Evolutionary conservation across 345 rosid genomes (phyloP), one percentile per base, ranked within the genome.

Genomic region (Citrus australasica): DNA sequence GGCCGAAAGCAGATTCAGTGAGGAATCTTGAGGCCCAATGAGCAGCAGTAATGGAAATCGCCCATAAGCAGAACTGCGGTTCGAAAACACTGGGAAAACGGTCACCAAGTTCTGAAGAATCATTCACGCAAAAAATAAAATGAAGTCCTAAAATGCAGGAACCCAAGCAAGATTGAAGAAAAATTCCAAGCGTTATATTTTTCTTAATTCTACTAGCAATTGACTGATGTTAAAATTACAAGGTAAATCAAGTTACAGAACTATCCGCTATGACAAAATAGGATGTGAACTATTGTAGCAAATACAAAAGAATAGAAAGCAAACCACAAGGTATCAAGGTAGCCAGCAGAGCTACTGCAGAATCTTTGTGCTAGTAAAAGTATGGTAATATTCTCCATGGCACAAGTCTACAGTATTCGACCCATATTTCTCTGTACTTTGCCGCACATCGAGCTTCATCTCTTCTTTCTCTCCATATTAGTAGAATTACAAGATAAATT

Each of bases 361-460:
- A 64, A 51, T 19, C 30, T n/a, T n/a, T 33, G 56, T 4, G 33
- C 81, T 86, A 95, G 71, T 90, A 95, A n/a, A 92, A 27, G 63
- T 85, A 92, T 7, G 99, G 99, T 42, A 92, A 82, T 86, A 96
- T 96, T 84, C 99, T 96, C 92, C 92, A 92, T 6, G 98, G 97
- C 73, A 94, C 97, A 59, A 89, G 86, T 70, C 86, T 85, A 42
- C 95, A 59, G 68, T 93, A 96, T 80, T 94, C 94, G 0, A 86
- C 88, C 99, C 99, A 92, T 17, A 92, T 78, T 72, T 95, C 98
- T 74, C 82, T 90, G 74, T 95, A 95, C 84, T 95, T 95, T 77
- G 90, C 90, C 4, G 99, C 97, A 78, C 99, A 93, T 35, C 94
- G 91, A 56, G 88, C 87, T 83, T 93, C 97, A 17, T 94, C 98